phyloP scores from a whole-genome alignment of 768 basidiomycete genomes.

The Scleroderma citrinum region DNA sequence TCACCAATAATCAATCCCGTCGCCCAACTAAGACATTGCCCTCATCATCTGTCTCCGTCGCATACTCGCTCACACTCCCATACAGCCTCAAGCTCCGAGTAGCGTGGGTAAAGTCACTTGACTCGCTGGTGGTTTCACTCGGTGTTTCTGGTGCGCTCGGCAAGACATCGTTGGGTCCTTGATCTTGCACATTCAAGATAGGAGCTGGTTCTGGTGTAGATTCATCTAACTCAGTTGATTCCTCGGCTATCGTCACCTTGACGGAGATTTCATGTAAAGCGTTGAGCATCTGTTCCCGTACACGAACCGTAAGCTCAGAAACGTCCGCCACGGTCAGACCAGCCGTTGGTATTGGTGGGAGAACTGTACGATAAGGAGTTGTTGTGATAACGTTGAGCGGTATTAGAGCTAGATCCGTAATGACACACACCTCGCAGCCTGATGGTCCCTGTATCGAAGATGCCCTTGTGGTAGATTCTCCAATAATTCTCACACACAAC shows the following conservation, averaged over 20 bases:
- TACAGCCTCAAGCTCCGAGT: conserved; percentile 34
- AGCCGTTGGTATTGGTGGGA: conserved; percentile 80
- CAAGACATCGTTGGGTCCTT: conserved; percentile 23
- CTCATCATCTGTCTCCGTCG: conserved; percentile 77
- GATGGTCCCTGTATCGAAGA: conserved; percentile 71
- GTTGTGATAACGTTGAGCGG: conserved; percentile 7
- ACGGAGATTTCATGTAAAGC: conserved; percentile 74
- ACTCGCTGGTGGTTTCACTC: conserved; percentile 19
- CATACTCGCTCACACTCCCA: conserved; percentile 62
- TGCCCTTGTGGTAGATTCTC: conserved; percentile 70
- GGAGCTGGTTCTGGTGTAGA: conserved; percentile 19
- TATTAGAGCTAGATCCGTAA: not conserved
- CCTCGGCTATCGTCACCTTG: conserved; percentile 32
- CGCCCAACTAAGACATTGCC: conserved; percentile 75
- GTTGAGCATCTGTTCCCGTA: conserved; percentile 75
- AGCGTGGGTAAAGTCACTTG: conserved; percentile 21
- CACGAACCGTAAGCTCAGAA: conserved; percentile 52
- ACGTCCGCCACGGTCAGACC: conserved; percentile 71
- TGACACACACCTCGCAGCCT: conserved; percentile 61
- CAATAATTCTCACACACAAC: conserved; percentile 94
- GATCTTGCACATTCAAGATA: conserved; percentile 4
- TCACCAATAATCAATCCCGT: conserved; percentile 30
- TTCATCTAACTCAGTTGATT: conserved; percentile 11
- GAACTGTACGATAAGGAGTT: conserved; percentile 44
- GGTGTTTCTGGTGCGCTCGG: conserved; percentile 24